Evolutionary conservation across 2,329 filamentous ascomycete species (phyloP).

Genomic region (Nemania sp.): DNA sequence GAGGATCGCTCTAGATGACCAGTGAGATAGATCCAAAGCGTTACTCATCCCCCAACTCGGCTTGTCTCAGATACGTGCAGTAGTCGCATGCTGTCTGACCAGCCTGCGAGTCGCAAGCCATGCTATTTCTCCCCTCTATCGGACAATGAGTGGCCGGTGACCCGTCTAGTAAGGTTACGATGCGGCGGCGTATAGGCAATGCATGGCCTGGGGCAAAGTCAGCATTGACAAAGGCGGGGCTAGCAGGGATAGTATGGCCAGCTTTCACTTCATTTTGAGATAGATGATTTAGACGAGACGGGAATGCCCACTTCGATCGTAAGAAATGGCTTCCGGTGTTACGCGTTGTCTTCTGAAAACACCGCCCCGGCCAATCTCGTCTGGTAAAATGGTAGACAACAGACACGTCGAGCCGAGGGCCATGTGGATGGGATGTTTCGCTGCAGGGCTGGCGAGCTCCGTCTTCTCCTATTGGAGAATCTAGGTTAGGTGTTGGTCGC

Average conservation of each 20-base stretch:
- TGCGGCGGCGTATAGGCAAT: constrained; percentile 18
- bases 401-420: background rate
- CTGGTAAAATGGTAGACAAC: constrained; percentile 10
- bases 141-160: constrained; percentile 15
- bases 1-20: background rate
- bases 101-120: background rate
- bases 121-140: constrained; percentile 4
- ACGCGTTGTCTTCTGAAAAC: background rate
- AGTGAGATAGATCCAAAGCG: too few relatives aligned
- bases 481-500: too few relatives aligned
- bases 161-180: constrained; percentile 1
- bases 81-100: too few relatives aligned
- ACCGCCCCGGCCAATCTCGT: background rate
- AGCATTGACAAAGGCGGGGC: constrained; percentile 43
- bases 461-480: constrained; percentile 20
- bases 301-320: constrained; percentile 2
- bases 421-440: constrained; percentile 1
- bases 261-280: background rate
- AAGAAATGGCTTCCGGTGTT: background rate
- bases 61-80: background rate
- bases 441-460: constrained; percentile 1
- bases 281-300: background rate
- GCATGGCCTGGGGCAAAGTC: constrained; percentile 27
- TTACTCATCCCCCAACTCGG: background rate
- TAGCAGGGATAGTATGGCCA: constrained; percentile 25